phyloP scores from a whole-genome alignment of 164 flowering plant species.

The Magnolia changhungtana region DNA sequence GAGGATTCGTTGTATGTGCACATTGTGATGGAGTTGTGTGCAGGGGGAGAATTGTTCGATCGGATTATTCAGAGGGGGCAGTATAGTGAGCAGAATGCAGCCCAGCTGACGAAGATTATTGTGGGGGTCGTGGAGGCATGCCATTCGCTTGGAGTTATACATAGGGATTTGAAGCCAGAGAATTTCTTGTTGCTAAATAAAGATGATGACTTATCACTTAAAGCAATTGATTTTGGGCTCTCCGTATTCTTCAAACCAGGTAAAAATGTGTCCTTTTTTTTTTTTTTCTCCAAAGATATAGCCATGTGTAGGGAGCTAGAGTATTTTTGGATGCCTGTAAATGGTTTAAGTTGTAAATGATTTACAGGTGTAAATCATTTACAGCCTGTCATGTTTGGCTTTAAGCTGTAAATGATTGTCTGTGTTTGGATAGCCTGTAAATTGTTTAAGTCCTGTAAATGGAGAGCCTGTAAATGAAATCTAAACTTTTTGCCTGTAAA shows the following conservation, averaged over 20 bases:
- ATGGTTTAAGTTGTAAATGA: no score
- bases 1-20: conserved; percentile 78
- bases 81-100: conserved; percentile 84
- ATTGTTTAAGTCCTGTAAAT: no score
- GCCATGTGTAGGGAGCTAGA: no score
- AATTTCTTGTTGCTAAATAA: conserved; percentile 81
- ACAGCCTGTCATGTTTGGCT: no score
- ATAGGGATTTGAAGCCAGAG: conserved; percentile 88
- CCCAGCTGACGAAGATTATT: conserved; percentile 76
- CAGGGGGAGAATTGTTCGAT: conserved; percentile 85
- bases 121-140: conserved; percentile 90
- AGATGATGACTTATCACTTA: conserved; percentile 86
- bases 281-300: background rate
- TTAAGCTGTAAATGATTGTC: no score
- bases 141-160: conserved; percentile 92
- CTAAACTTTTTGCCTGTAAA: no score
- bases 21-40: conserved; percentile 83
- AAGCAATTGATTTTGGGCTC: conserved; percentile 91
- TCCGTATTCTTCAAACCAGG: conserved; percentile 95
- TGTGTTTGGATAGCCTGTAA: no score
- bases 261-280: conserved; percentile 10
- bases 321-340: no score
- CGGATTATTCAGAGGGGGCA: conserved; percentile 87
- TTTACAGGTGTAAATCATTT: no score
- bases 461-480: no score